Base-by-base conservation (phyloP, 768 basidiomycete species). In the Leucosporidium creatinivorum region DNA sequence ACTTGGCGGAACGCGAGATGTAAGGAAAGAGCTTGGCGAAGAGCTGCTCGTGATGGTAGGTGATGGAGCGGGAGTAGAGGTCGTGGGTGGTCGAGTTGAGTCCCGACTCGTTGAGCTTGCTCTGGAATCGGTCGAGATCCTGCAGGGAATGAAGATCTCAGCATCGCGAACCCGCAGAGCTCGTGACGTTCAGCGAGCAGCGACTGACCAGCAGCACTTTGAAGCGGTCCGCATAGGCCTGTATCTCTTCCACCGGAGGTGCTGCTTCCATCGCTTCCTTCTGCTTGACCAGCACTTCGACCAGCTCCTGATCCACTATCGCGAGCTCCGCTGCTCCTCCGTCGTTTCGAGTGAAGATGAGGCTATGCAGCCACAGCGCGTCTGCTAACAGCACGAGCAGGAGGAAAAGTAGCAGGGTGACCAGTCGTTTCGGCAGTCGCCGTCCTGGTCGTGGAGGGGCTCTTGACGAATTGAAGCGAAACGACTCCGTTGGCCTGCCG, bases 251-350 rank as follows among this genome's bases (percentile, higher is more conserved):
- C 0, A 68, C 39, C 15, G 47, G 23, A 2, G 61, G 51, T 4
- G 65, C 25, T 30, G 33, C 52, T 56, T 71, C 63, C 44, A 67
- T 54, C 5, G 70, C 70, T 8, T 65, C 70, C 57, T 71, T 71
- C 3, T 66, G 66, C 52, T 44, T 57, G 18, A 68, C 58, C 30
- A 68, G 33, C 30, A 72, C 28, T 31, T 64, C 28, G 21, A 72
- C 58, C 44, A 70, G 19, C 26, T n/a, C 50, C 52, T 54, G 26
- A 44, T 67, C 69, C 13, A 62, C 66, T 21, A 10, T 5, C n/a
- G 62, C 66, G 5, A 61, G 39, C 19, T 67, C 58, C 8, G 28
- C 58, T 51, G 15, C 23, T 51, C 50, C 23, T 51, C 25, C 50
- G 13, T 30, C 55, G 28, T 7, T 17, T 26, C 26, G n/a, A 52